phyloP scores from a whole-genome alignment of 768 basidiomycete species.

The Rossbeevera mucosa region DNA sequence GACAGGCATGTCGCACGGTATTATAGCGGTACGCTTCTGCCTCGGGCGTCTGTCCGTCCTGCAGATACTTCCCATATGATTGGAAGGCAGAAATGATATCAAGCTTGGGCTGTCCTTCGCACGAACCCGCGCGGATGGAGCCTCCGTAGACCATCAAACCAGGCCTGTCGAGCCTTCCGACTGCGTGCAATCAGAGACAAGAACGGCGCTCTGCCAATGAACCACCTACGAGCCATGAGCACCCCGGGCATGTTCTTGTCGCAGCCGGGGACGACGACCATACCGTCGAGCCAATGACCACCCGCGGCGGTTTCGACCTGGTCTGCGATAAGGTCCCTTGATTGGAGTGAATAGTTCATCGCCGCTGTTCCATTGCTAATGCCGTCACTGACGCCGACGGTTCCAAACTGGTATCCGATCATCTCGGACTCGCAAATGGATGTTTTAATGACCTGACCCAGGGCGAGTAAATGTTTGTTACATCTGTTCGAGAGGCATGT shows the following conservation, averaged over 20 bases:
- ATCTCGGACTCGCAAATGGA: constrained; percentile 67
- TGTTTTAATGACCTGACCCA: constrained; percentile 83
- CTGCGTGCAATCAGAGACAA: constrained; percentile 35
- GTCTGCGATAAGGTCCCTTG: constrained; percentile 96
- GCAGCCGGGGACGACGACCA: constrained; percentile 96
- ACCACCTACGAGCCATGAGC: constrained; percentile 82
- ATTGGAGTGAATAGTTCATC: constrained; percentile 96
- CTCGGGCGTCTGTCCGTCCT: constrained; percentile 76
- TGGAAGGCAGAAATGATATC: constrained; percentile 99
- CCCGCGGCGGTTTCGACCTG: constrained; percentile 94
- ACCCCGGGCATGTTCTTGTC: constrained; percentile 99
- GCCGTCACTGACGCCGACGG: constrained; percentile 95
- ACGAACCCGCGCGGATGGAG: constrained; percentile 88
- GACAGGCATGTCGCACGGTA: constrained; percentile 89
- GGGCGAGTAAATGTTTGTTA: constrained; percentile 86
- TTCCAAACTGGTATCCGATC: constrained; percentile 97
- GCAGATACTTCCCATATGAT: constrained; percentile 91
- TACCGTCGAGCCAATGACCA: constrained; percentile 96
- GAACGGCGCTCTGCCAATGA: neutral
- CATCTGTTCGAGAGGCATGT: constrained; percentile 51
- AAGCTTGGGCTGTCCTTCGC: constrained; percentile 80
- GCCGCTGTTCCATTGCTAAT: constrained; percentile 97
- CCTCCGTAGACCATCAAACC: constrained; percentile 98
- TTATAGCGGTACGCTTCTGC: constrained; percentile 84
- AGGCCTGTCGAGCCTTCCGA: constrained; percentile 93